phyloP scores from a whole-genome alignment of 2,329 filamentous ascomycete species.

The Arthrobotrys sphaeroides region DNA sequence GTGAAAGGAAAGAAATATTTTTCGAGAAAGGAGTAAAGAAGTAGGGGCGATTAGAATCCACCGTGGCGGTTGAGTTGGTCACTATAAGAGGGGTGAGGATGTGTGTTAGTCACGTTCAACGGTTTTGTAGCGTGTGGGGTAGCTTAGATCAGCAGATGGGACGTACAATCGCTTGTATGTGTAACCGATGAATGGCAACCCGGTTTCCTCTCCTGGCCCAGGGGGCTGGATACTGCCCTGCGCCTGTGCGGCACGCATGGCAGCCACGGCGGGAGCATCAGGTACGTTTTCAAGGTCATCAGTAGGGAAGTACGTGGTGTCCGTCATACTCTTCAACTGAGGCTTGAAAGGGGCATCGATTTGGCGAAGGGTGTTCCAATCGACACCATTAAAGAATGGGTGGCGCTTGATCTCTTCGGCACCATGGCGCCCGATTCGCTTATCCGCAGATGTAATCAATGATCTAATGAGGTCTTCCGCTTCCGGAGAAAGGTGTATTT shows the following conservation, averaged over 20 bases:
- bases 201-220: conserved; percentile 73
- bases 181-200: conserved; percentile 93
- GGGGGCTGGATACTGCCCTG: conserved; percentile 76
- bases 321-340: conserved; percentile 88
- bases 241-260: conserved; percentile 66
- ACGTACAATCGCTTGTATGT: conserved; percentile 95
- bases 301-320: conserved; percentile 98
- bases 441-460: conserved; percentile 91
- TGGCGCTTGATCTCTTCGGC: conserved; percentile 93
- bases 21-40: no score
- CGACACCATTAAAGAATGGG: conserved; percentile 94
- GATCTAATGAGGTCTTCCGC: conserved; percentile 92
- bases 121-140: neutral
- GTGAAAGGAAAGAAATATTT: neutral
- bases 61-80: conserved; percentile 43
- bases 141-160: neutral
- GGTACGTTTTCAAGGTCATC: conserved; percentile 81
- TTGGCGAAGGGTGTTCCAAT: conserved; percentile 89
- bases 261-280: conserved; percentile 80
- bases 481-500: conserved; percentile 86
- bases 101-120: conserved; percentile 9
- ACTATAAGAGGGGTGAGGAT: neutral
- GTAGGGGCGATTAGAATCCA: conserved; percentile 38
- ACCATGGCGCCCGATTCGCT: conserved; percentile 85
- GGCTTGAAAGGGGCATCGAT: conserved; percentile 97